These are phyloP conservation scores for Castanea sativa DNA, from an alignment of 306 rosid species.

Conservation along the genomic window DNA sequence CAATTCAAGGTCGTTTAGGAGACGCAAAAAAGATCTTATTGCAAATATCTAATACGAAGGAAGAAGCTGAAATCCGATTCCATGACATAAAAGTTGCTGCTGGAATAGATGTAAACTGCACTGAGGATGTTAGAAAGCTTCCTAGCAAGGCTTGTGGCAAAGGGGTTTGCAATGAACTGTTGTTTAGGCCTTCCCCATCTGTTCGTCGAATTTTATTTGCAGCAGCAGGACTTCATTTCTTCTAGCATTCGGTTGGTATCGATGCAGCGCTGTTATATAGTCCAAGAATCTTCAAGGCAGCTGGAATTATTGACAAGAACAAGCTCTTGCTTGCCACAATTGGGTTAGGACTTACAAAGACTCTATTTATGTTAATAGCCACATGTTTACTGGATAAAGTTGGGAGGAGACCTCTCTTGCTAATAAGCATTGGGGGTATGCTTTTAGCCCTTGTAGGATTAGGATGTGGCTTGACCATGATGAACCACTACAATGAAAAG, in stretches of 20 bases:
- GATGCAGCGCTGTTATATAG: conserved; percentile 73
- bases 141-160: conserved; percentile 13
- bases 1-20: conserved; percentile 60
- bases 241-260: conserved; percentile 71
- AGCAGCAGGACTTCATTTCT: conserved; percentile 70
- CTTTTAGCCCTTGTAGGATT: conserved; percentile 30
- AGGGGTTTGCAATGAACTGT: conserved; percentile 65
- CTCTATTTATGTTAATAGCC: conserved; percentile 39
- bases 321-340: conserved; percentile 66
- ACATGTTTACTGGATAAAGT: conserved; percentile 54
- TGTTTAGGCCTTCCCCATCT: conserved; percentile 45
- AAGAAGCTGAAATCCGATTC: conserved; percentile 61
- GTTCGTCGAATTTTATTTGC: conserved; percentile 68
- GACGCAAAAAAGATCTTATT: conserved; percentile 41
- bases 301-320: conserved; percentile 55
- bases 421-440: conserved; percentile 61
- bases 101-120: conserved; percentile 37
- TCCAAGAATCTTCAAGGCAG: conserved; percentile 73
- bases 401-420: conserved; percentile 58
- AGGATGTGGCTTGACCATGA: conserved; percentile 61
- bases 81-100: conserved; percentile 56
- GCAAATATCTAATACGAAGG: conserved; percentile 36
- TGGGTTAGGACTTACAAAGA: conserved; percentile 67
- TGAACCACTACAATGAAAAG: conserved; percentile 24
- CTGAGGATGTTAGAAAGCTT: conserved; percentile 10